Conservation (phyloP, 306 rosid species). For the Trifolium dubium region DNA sequence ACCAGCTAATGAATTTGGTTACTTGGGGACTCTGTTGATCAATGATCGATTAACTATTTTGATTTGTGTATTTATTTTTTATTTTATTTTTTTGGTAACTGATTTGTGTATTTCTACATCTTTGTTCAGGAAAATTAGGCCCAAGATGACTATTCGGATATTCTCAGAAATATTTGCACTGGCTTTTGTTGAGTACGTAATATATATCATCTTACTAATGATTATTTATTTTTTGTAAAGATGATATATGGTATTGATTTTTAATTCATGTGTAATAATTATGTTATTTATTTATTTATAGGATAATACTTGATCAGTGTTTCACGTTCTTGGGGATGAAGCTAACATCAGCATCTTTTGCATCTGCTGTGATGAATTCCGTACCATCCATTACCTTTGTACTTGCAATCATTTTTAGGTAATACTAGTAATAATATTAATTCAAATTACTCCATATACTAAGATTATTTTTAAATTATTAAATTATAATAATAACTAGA, state of each 20-base stretch:
- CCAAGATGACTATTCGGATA: constrained; percentile 70
- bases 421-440: constrained; percentile 16
- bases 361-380: constrained; percentile 51
- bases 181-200: constrained; percentile 76
- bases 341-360: constrained; percentile 50
- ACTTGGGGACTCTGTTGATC: neutral
- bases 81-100: too few species aligned
- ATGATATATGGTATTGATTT: neutral
- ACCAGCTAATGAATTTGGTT: neutral
- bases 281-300: constrained; percentile 10
- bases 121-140: constrained; percentile 71
- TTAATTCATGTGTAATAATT: neutral
- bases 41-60: too few species aligned
- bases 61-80: neutral
- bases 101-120: neutral
- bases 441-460: neutral
- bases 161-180: constrained; percentile 64
- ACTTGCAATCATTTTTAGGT: constrained; percentile 44
- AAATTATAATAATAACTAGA: too few species aligned
- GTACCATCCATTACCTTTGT: constrained; percentile 50
- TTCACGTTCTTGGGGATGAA: constrained; percentile 45
- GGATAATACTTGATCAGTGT: constrained; percentile 49
- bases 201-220: neutral
- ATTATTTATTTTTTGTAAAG: neutral
- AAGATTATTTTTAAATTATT: neutral